Percentiles rank a stretch among this genome's conserved stretches.
Conservation (phyloP, 1,284 basidiomycete species). For the Serendipita sp. region DNA sequence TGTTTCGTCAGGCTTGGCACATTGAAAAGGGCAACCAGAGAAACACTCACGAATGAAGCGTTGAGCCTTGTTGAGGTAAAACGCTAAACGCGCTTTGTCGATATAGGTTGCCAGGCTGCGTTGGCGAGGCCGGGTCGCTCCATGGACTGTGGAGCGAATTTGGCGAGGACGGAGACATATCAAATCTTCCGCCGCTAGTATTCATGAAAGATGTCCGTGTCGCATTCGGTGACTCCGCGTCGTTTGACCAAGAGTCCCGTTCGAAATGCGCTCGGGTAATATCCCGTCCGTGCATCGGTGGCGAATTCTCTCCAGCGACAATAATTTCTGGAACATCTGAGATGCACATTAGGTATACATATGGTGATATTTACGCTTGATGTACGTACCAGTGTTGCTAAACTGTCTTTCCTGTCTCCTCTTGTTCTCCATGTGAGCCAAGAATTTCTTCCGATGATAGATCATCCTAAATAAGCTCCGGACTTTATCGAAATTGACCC, state of each 20-base stretch:
- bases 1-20: background rate
- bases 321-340: slow-evolving; percentile 24
- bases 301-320: slow-evolving; percentile 20
- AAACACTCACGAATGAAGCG: slow-evolving; percentile 10
- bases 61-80: slow-evolving; percentile 7
- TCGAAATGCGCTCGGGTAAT: slow-evolving; percentile 11
- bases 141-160: background rate
- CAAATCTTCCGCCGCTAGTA: background rate
- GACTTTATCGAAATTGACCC: slow-evolving; percentile 75
- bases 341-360: background rate
- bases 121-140: background rate
- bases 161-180: slow-evolving; percentile 8
- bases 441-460: slow-evolving; percentile 55
- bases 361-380: background rate
- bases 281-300: slow-evolving; percentile 16
- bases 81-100: slow-evolving; percentile 9
- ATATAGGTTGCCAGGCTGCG: slow-evolving; percentile 7
- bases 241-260: slow-evolving; percentile 13
- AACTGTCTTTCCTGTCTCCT: slow-evolving; percentile 26
- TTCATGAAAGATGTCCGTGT: background rate
- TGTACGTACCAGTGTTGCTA: slow-evolving; percentile 5
- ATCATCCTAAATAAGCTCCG: slow-evolving; percentile 66
- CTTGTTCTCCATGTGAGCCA: slow-evolving; percentile 29
- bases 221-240: slow-evolving; percentile 8
- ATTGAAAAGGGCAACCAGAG: slow-evolving; percentile 4